Base-by-base conservation (phyloP, 129 eudicot genomes). In the Tagetes erecta region DNA sequence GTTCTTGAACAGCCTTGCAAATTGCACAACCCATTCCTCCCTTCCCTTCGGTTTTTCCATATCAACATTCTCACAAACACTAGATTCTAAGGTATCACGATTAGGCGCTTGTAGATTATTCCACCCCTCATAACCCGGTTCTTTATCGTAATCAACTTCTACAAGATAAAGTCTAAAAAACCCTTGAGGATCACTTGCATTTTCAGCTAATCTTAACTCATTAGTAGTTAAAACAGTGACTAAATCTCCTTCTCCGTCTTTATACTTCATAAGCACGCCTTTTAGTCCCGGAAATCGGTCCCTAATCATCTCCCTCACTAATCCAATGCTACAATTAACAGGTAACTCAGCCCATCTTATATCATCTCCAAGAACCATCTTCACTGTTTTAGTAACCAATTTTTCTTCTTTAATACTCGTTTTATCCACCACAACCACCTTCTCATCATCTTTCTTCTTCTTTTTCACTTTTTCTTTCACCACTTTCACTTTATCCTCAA, bases 201-300 rank as follows among this genome's bases (percentile, higher is more conserved):
- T 77, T 70, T 88, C 98, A 37, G 97, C 98, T 58, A 83, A 70
- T 80, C 98, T 86, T 67, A 94, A 76, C 85, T 94, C 98, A 41
- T 84, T 79, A 7, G 88, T 90, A 1, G 96, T 94, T 4, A 92
- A 78, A 76, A 94, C 85, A 2, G 98, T 94, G n/a, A 94, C 76
- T 72, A 90, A 83, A 80, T 94, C 98, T 10, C 98, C 98, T 78
- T 94, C 98, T 69, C 80, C 84, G 78, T 94, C 98, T 78, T 74
- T 88, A 70, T 90, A 94, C 81, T 94, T 94, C 42, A 94, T 81
- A 62, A 90, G 98, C 34, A 81, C 97, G 55, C 96, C 98, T 68
- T 90, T 72, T 72, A 94, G 72, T 39, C 74, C 80, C 0, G 98
- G 97, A 76, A 88, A 94, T 27, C 93, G 78, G 64, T 94, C 98